Evolutionary conservation across 495 filamentous ascomycete genomes (phyloP).

Genomic region (Venustampulla echinocandica): DNA sequence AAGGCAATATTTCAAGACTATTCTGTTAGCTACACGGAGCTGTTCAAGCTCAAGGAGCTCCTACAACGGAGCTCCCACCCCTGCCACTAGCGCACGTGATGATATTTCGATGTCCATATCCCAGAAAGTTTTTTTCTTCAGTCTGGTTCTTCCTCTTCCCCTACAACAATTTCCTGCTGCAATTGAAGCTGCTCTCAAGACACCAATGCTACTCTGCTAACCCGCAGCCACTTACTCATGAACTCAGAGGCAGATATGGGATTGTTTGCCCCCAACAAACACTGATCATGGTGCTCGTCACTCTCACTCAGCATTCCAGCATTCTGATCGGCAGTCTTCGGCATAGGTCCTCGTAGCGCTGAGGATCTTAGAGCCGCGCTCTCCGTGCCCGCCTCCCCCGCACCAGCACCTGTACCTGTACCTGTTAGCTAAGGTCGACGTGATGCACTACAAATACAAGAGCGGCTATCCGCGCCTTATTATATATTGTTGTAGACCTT

Average conservation of each 20-base stretch:
- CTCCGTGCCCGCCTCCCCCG: no score
- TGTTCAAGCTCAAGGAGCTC: no score
- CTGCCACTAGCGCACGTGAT: no score
- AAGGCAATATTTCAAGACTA: no score
- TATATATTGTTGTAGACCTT: slow-evolving; percentile 1
- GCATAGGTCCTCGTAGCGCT: no score
- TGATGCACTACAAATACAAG: neutral
- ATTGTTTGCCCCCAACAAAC: neutral
- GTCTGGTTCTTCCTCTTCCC: neutral
- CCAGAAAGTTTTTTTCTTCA: no score
- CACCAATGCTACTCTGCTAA: neutral
- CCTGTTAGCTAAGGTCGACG: no score
- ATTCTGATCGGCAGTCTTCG: no score
- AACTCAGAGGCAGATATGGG: neutral
- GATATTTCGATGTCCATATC: neutral
- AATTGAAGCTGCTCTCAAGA: neutral
- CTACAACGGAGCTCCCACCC: no score
- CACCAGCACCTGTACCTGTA: neutral
- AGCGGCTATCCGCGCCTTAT: neutral
- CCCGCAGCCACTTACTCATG: neutral
- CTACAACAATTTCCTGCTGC: neutral
- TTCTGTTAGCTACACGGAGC: no score
- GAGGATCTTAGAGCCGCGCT: no score
- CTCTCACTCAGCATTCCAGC: no score
- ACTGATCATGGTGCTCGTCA: neutral